Conservation (phyloP, 345 rosid genomes). For the Euphorbia pulcherrima region DNA sequence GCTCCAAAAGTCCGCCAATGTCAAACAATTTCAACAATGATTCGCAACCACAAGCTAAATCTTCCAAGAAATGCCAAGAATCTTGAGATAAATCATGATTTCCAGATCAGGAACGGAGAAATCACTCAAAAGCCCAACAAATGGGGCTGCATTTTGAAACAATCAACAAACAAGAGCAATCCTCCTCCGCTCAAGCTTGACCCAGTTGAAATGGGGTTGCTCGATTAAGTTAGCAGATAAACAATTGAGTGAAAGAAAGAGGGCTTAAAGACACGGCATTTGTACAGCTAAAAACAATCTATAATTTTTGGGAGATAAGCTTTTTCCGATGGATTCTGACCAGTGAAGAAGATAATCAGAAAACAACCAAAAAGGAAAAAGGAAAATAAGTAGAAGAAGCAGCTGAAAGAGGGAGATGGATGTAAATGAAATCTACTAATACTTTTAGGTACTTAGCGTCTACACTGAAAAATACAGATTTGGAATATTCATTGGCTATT, state of each 20-base stretch:
- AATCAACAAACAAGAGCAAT: not conserved
- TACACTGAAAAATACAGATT: not conserved
- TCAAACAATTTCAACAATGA: not conserved
- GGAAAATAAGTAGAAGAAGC: not conserved
- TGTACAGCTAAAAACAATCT: not conserved
- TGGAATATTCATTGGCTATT: not conserved
- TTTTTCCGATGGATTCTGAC: not conserved
- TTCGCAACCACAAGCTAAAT: slow-evolving; percentile 1
- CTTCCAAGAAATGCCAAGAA: slow-evolving; percentile 23
- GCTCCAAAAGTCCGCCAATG: slow-evolving; percentile 5
- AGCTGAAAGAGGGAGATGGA: not conserved
- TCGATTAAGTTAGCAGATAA: not conserved
- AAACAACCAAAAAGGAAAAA: not conserved
- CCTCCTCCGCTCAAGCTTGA: not conserved
- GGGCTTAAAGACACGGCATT: not conserved
- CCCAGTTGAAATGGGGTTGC: not conserved
- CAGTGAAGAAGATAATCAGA: slow-evolving; percentile 3
- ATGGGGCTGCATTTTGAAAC: slow-evolving; percentile 11
- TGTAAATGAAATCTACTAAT: not conserved
- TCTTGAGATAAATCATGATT: slow-evolving; percentile 40
- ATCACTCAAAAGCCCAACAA: not conserved
- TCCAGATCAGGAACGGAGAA: slow-evolving; percentile 12
- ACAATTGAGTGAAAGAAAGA: not conserved
- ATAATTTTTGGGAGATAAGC: slow-evolving; percentile 4
- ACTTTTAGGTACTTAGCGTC: not conserved